Evolutionary conservation across 306 rosid genomes (phyloP), one percentile per base, ranked within the genome.

Genomic region (Casuarina equisetifolia): DNA sequence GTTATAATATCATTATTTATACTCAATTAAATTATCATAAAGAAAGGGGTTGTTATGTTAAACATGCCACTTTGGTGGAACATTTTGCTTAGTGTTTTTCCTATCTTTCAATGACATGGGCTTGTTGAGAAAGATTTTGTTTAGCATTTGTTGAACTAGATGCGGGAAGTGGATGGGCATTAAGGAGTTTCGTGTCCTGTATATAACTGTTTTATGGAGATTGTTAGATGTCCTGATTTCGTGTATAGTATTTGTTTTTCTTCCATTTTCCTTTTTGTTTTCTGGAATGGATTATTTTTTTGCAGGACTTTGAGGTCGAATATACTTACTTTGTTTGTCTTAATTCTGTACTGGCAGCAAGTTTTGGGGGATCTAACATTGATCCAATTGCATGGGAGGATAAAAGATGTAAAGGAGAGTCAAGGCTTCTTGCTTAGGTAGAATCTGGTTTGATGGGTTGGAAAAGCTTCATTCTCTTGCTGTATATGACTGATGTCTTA

Each of bases 341-440:
- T 76, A 77, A 68, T 4, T 70, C 82, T 79, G 46, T 82, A 80
- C 87, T 92, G 99, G 99, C 99, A 66, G 86, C 89, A 46, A 92
- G 91, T 88, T 95, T 95, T 85, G 99, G 99, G 67, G 99, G 99
- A 79, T 95, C 99, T 78, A 95, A 95, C 96, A 95, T 95, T 70
- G 99, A 92, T 83, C 96, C 99, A 80, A 92, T 97, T 82, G 99
- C 99, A n/a, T 95, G 99, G 99, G 99, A 95, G 88, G 99, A 95
- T 73, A 95, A 95, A 85, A 95, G 92, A 69, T 95, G 99, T 87
- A n/a, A n/a, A n/a, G n/a, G n/a, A 58, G 99, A 95, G 77, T 95
- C 99, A 51, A 89, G 99, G 87, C 92, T 96, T 80, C 99, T 98
- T 36, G 99, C 99, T 66, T 98, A 96, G 99, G 99, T 96, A 90